These are phyloP conservation scores for Xylaria flabelliformis DNA, from an alignment of 495 filamentous ascomycete species.

Conservation along the genomic window DNA sequence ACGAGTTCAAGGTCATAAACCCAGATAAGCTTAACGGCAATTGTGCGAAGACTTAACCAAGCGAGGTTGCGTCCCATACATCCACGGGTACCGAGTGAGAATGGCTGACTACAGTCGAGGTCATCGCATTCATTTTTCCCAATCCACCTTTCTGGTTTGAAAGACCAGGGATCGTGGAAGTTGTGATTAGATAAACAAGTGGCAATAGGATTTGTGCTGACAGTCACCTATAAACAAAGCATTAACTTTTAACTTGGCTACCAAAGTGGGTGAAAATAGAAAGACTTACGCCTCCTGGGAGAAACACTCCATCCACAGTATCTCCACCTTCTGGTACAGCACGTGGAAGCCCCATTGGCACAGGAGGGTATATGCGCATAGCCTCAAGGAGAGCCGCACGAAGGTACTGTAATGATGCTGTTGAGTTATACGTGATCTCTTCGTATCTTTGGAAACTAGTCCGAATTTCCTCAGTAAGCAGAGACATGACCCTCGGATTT, in stretches of 20 bases:
- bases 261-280: no score
- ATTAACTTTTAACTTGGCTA: background rate
- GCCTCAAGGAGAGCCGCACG: background rate
- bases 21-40: constrained; percentile 41
- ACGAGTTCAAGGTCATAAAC: constrained; percentile 40
- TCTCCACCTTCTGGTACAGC: no score
- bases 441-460: background rate
- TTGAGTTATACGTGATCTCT: background rate
- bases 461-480: background rate
- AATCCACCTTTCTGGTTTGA: constrained; percentile 48
- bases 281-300: no score
- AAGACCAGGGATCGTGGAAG: constrained; percentile 42
- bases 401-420: background rate
- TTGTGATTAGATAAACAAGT: constrained; percentile 39
- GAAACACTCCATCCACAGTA: no score
- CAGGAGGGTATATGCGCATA: constrained; percentile 29
- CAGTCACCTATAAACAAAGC: constrained; percentile 36
- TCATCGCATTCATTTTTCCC: constrained; percentile 34
- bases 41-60: constrained; percentile 43
- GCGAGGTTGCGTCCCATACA: constrained; percentile 43
- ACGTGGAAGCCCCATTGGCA: no score
- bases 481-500: no score
- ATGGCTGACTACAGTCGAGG: constrained; percentile 40
- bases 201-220: constrained; percentile 43
- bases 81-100: constrained; percentile 35